Base-by-base conservation (phyloP, 345 rosid species). In the Populus ilicifolia region DNA sequence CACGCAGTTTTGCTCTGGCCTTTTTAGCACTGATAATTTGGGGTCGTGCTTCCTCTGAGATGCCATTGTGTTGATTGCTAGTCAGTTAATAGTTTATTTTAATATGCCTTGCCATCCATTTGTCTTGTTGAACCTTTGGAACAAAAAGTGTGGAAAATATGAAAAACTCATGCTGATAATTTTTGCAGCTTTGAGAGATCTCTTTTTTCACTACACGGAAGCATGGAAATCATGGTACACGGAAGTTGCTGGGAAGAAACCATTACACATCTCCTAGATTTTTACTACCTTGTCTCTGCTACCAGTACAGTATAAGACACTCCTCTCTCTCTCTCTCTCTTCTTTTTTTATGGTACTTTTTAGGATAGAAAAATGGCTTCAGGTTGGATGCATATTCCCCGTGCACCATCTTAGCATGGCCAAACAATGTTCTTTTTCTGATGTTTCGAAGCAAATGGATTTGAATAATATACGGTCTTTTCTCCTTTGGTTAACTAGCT, bases 141-240 rank as follows among this genome's bases (percentile, higher is more conserved):
- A 17, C n/a, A 21, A 23, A 39, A 7, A 11, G 20, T n/a, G 38
- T 65, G 62, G 20, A 56, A 56, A 33, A 70, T 18, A 38, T 54
- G 12, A 1, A 25, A 30, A 70, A 50, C 67, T 77, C 33, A 74
- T 69, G 67, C 35, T 65, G 73, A 33, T 69, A 71, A 27, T 76
- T 63, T 71, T 86, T 85, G 78, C 91, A 93, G 98, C 93, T 71
- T 77, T 91, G 81, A 86, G 79, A 83, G 99, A 93, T 29, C 93
- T 95, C 23, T 95, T 95, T 80, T 80, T 86, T 38, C 98, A 95
- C 87, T 95, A 91, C 85, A 84, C 86, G 90, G 97, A 93, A 71
- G 99, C 98, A 41, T 95, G 98, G 98, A 85, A 88, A 73, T 85
- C 92, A 79, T 95, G 98, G 97, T 91, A 83, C 85, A 83, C 89